Evolutionary conservation across 805 yeast genomes (phyloP), one percentile per base, ranked within the genome.

Genomic region (Hanseniaspora mollemarum): DNA sequence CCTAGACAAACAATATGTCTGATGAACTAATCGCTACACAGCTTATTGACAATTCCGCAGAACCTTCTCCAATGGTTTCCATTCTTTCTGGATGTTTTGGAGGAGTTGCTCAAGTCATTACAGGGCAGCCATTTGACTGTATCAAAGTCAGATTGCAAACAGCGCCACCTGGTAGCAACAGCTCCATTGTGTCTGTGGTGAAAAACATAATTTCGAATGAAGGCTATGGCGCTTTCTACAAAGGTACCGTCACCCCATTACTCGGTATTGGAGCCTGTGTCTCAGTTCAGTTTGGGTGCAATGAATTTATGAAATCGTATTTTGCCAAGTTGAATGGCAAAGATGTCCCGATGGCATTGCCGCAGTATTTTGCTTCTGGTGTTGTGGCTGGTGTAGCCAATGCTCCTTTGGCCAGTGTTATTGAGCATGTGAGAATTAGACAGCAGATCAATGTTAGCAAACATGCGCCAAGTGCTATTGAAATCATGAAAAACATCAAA

Each of bases 201-300:
- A 75, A 75, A 60, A 74, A 78, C 58, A 71, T 92, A 51, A 40
- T 90, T 35, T 71, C 72, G 37, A 80, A 83, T 53, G 98, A 92
- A 66, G 98, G 98, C 1, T 75, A 80, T 6, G 53, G 69, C 33
- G 98, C 94, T 0, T 86, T 92, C 61, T 92, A 92, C 65, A 81
- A 94, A 66, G 98, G 98, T 32, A 87, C 96, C 1, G 60, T 87
- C 58, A 88, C 96, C 1, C 98, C 98, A 19, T 71, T 92, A 58
- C 65, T 90, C 32, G 98, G 98, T 12, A 86, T 90, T n/a, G 98
- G 98, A 46, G 95, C 95, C 0, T 88, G 96, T 72, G 96, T 92
- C 12, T 85, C 95, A 8, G 84, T 90, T 37, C 98, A 92, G 67
- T 92, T 92, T 62, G 92, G 95, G 42, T 94, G 87, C 33, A 88